Evolutionary conservation across 352 stramenopile species (phyloP).

Genomic region (Pythium angustatum): DNA sequence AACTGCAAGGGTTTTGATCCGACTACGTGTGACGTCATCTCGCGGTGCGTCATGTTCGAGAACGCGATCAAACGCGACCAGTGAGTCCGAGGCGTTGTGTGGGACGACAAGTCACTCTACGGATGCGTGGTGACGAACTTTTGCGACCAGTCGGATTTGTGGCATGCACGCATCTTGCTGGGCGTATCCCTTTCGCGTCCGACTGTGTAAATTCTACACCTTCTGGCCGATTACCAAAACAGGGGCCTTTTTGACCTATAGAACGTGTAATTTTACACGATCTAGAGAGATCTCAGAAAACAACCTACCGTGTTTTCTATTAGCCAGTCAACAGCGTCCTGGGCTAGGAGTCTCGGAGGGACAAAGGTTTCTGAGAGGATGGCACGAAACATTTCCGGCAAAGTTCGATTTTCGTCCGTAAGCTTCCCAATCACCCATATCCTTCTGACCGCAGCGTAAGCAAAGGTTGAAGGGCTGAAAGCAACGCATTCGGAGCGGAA

Average conservation of each 20-base stretch:
- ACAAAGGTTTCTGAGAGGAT: neutral
- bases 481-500: neutral
- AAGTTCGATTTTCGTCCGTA: neutral
- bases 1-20: no score
- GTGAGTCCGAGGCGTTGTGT: no score
- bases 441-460: neutral
- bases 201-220: constrained; percentile 1
- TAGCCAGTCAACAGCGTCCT: neutral
- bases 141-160: no score
- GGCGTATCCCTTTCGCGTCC: constrained; percentile 1
- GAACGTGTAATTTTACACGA: constrained; percentile 3
- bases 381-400: neutral
- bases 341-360: neutral
- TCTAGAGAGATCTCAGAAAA: constrained; percentile 1
- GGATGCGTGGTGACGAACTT: no score
- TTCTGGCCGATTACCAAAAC: neutral
- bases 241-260: neutral
- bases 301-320: neutral
- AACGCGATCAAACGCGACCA: no score
- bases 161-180: no score
- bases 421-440: neutral
- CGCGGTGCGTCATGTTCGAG: no score
- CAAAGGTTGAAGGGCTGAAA: neutral
- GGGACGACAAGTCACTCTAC: no score
- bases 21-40: no score